phyloP scores from a whole-genome alignment of 2,329 filamentous ascomycete genomes.

The Paraphaeosphaeria sporulosa region DNA sequence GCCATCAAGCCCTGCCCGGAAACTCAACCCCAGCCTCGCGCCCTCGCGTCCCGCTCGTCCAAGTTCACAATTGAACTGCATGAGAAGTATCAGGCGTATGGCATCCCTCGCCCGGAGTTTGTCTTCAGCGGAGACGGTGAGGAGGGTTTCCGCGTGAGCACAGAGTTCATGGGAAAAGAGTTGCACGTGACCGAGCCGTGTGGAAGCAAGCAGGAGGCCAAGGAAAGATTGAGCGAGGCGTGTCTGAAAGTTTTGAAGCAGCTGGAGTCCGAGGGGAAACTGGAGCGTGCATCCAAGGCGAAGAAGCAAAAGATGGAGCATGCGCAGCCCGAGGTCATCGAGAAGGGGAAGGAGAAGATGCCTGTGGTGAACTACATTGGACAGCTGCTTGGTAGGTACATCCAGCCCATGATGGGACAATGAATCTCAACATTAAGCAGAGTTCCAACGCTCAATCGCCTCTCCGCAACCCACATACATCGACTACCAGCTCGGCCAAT shows the following conservation, averaged over 20 bases:
- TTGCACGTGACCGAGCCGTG: slow-evolving; percentile 31
- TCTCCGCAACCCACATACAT: slow-evolving; percentile 45
- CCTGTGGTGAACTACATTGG: slow-evolving; percentile 47
- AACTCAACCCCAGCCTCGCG: slow-evolving; percentile 23
- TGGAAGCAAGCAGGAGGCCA: slow-evolving; percentile 53
- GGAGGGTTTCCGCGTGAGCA: slow-evolving; percentile 30
- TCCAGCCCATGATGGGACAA: slow-evolving; percentile 3
- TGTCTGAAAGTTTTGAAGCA: slow-evolving; percentile 36
- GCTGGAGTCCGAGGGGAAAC: slow-evolving; percentile 31
- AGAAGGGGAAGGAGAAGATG: slow-evolving; percentile 29
- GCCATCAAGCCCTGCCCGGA: background rate
- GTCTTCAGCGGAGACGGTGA: slow-evolving; percentile 21
- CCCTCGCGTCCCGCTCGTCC: slow-evolving; percentile 28
- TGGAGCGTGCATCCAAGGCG: slow-evolving; percentile 27
- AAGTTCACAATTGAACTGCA: slow-evolving; percentile 32
- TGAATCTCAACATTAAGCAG: slow-evolving; percentile 19
- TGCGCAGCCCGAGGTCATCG: background rate
- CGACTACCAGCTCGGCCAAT: slow-evolving; percentile 43
- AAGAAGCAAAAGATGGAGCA: slow-evolving; percentile 12
- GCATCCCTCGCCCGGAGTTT: slow-evolving; percentile 31
- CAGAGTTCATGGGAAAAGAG: slow-evolving; percentile 32
- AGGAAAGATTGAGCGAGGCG: slow-evolving; percentile 49
- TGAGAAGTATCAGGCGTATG: slow-evolving; percentile 36
- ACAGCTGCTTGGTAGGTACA: slow-evolving; percentile 45
- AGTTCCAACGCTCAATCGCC: slow-evolving; percentile 39